phyloP scores from a whole-genome alignment of 106 monocot species.

The Agapanthus africanus region DNA sequence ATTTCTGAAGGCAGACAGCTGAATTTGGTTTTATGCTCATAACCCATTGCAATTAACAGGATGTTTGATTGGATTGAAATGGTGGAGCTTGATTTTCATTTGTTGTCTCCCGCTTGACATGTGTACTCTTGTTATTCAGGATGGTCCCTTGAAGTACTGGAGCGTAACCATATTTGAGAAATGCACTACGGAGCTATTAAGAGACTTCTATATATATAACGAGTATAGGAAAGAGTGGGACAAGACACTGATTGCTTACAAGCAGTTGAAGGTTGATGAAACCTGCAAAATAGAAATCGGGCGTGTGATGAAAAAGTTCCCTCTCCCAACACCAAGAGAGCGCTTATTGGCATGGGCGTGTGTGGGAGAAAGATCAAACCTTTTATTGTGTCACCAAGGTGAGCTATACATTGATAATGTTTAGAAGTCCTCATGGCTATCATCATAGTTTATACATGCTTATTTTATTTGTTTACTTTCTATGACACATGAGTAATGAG shows the following conservation, averaged over 20 bases:
- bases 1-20: too few relatives aligned
- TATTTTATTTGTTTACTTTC: too few relatives aligned
- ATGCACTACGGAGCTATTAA: conserved; percentile 60
- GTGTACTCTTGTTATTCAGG: conserved; percentile 28
- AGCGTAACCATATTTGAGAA: conserved; percentile 71
- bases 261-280: conserved; percentile 63
- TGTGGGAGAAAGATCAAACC: conserved; percentile 74
- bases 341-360: conserved; percentile 70
- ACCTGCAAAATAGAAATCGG: conserved; percentile 59
- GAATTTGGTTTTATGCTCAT: too few relatives aligned
- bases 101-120: too few relatives aligned
- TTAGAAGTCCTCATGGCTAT: too few relatives aligned
- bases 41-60: too few relatives aligned
- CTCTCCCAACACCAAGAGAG: conserved; percentile 57
- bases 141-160: conserved; percentile 66
- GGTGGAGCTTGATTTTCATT: too few relatives aligned
- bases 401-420: too few relatives aligned
- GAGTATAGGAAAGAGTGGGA: conserved; percentile 91
- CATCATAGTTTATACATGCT: too few relatives aligned
- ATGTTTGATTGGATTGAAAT: too few relatives aligned
- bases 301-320: conserved; percentile 72
- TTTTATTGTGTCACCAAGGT: conserved; percentile 81
- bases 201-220: conserved; percentile 94
- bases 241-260: conserved; percentile 55
- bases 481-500: too few relatives aligned